Evolutionary conservation across 2,329 filamentous ascomycete species (phyloP), one percentile per base, ranked within the genome.

Genomic region (Pseudophaeomoniella oleicola): DNA sequence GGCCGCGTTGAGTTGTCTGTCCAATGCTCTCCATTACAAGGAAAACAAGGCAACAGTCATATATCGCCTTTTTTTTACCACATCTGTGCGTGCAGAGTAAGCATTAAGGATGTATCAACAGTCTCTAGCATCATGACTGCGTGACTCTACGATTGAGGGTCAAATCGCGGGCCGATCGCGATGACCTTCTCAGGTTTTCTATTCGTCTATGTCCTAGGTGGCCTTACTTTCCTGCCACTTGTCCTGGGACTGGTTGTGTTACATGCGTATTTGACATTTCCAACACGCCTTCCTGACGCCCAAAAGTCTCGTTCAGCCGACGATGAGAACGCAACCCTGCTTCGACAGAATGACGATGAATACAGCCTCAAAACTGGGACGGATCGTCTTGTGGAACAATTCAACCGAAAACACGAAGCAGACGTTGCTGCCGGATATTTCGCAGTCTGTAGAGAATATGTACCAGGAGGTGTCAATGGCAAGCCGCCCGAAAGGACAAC

Each of bases 361-460:
- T 64, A 65, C 40, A 69, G 67, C 34, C 67, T 88, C 44, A 75
- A 76, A 46, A 69, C 69, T 9, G 72, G 67, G 22, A 73, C 72
- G 42, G 70, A 70, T 47, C 60, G 59, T 33, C 58, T 72, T 44
- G 74, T 69, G 37, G 73, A 79, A 30, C 73, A 79, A 40, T 66
- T 69, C 47, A 76, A 73, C 50, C 57, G 70, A 19, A 59, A 67
- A 14, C 69, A 76, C 44, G 79, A 85, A 40, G 67, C 75, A 19
- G 84, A 92, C 52, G 81, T 86, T 30, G 83, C 85, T 2, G 82
- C 86, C 5, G 87, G 86, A 13, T 94, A 92, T 61, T 94, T 94
- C 57, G 84, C 86, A n/a, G 85, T 94, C 12, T 92, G 83, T 54
- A 75, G 87, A 53, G 86, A 94, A 62, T 94, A 90, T 59, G 82